phyloP scores from a whole-genome alignment of 192 early-diverging fungal genomes.

The Haplosporangium gracile region DNA sequence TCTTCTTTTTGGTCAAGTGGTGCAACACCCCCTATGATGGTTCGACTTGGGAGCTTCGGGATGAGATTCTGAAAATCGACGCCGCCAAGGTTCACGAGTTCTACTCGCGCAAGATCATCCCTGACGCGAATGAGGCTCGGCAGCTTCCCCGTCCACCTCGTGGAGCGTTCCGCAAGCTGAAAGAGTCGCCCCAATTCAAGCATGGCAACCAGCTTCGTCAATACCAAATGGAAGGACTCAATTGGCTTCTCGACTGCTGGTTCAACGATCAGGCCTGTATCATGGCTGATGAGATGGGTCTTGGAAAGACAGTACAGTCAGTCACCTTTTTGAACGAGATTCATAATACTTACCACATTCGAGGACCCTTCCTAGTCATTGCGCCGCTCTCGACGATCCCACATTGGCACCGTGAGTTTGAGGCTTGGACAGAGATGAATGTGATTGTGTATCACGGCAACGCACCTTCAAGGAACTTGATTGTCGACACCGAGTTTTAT shows the following conservation, averaged over 20 bases:
- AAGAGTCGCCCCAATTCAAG: constrained; percentile 77
- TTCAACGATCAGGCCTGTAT: constrained; percentile 89
- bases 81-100: constrained; percentile 76
- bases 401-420: constrained; percentile 75
- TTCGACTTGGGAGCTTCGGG: constrained; percentile 80
- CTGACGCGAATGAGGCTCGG: constrained; percentile 60
- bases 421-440: constrained; percentile 55
- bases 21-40: constrained; percentile 75
- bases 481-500: constrained; percentile 85
- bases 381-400: constrained; percentile 70
- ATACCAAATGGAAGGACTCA: constrained; percentile 88
- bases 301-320: constrained; percentile 89
- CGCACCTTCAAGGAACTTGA: constrained; percentile 74
- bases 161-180: constrained; percentile 66
- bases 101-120: constrained; percentile 69
- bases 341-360: constrained; percentile 69
- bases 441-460: constrained; percentile 72
- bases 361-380: constrained; percentile 82
- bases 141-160: constrained; percentile 62
- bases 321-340: constrained; percentile 82
- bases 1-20: constrained; percentile 88
- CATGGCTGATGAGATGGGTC: constrained; percentile 99
- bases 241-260: constrained; percentile 88
- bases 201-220: constrained; percentile 77
- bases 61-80: constrained; percentile 69